Percentiles rank a stretch among this genome's conserved stretches.
phyloP scores from a whole-genome alignment of 164 flowering plant genomes.

The Brasenia schreberi region DNA sequence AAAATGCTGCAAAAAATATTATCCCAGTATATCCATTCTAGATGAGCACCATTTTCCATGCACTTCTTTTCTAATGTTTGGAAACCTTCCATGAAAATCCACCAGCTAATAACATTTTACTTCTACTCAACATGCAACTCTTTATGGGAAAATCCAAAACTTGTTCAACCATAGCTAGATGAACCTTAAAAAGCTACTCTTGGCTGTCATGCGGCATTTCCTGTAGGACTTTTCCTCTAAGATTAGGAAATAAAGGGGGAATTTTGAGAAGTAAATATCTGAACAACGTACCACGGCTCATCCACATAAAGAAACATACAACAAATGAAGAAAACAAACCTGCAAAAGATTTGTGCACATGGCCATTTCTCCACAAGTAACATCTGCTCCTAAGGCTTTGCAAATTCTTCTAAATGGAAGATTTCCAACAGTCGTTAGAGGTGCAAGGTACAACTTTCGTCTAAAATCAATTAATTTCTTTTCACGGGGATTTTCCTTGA shows the following conservation, averaged over 20 bases:
- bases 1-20: no score
- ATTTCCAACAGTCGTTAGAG: conserved; percentile 94
- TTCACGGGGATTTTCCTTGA: conserved; percentile 72
- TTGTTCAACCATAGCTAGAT: no score
- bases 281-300: conserved; percentile 1
- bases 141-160: no score
- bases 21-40: no score
- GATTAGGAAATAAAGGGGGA: background rate
- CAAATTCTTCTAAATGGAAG: conserved; percentile 92
- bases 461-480: conserved; percentile 84
- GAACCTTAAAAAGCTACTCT: no score
- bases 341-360: conserved; percentile 95
- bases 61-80: no score
- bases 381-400: conserved; percentile 84
- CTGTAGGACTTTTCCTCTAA: background rate
- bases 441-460: conserved; percentile 87
- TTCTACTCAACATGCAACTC: no score
- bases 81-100: no score
- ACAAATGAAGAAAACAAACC: conserved; percentile 25
- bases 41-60: no score
- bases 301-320: background rate
- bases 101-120: no score
- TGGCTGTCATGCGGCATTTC: no score
- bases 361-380: conserved; percentile 99
- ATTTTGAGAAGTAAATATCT: background rate